Percentiles rank a stretch among this genome's conserved stretches.
Conservation (phyloP, 192 early-diverging fungal species). For the Mortierella antarctica region DNA sequence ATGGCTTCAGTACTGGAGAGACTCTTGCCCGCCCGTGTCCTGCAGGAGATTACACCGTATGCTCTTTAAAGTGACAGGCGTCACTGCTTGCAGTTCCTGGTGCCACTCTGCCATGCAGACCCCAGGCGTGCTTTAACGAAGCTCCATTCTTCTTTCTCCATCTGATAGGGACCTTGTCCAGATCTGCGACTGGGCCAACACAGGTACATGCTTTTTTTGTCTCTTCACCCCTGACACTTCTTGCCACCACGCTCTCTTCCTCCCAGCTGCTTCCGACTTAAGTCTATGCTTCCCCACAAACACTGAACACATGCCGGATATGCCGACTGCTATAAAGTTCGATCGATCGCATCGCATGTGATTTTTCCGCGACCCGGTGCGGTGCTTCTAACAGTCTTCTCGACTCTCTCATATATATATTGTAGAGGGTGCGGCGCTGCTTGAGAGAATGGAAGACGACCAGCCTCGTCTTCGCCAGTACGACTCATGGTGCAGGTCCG, state of each 20-base stretch:
- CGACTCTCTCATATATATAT: too few species aligned
- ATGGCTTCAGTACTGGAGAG: constrained; percentile 61
- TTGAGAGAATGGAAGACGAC: constrained; percentile 67
- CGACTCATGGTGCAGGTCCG: constrained; percentile 69
- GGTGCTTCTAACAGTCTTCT: neutral
- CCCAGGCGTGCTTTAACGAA: neutral
- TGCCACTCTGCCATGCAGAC: too few species aligned
- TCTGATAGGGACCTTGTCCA: constrained; percentile 36
- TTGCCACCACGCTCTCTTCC: neutral
- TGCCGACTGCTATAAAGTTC: neutral
- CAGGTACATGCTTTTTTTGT: constrained; percentile 8
- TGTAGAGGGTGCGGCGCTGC: constrained; percentile 60
- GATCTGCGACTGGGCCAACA: constrained; percentile 38
- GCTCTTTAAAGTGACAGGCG: neutral
- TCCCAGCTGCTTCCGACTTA: neutral
- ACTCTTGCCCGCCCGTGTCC: constrained; percentile 58
- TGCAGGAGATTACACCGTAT: constrained; percentile 60
- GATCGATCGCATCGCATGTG: too few species aligned
- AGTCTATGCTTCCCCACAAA: neutral
- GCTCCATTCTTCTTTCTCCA: neutral
- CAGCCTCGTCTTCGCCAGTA: constrained; percentile 76
- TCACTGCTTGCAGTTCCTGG: neutral
- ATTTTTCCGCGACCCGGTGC: neutral
- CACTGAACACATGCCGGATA: neutral
- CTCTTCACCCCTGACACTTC: neutral